Conservation (phyloP, 495 filamentous ascomycete genomes). For the Pyrenula aspistea region DNA sequence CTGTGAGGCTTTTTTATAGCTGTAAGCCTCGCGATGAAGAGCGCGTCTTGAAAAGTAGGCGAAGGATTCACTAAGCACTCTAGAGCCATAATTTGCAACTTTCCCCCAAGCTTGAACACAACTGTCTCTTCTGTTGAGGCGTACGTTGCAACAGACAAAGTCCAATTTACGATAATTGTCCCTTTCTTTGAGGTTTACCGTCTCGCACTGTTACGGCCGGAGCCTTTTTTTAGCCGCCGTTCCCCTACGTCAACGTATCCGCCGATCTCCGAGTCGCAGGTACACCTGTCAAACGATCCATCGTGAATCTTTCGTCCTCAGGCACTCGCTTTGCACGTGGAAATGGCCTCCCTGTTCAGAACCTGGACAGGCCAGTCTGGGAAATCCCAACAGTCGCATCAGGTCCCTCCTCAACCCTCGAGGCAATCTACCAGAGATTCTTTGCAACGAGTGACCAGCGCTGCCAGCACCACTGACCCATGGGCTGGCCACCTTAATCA, state of each 20-base stretch:
- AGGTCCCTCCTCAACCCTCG: conserved; percentile 25
- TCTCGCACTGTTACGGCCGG: background rate
- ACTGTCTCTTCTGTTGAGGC: too few relatives aligned
- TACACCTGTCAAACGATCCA: background rate
- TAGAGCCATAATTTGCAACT: background rate
- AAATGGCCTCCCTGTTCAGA: background rate
- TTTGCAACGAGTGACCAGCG: background rate
- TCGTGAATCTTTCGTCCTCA: background rate
- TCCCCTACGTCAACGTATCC: background rate
- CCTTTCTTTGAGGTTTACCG: too few relatives aligned
- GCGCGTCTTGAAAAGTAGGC: background rate
- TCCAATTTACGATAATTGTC: too few relatives aligned
- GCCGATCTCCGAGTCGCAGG: background rate
- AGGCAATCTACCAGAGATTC: background rate
- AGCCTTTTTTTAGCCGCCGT: background rate
- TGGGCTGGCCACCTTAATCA: conserved; percentile 60
- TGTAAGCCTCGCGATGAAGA: too few relatives aligned
- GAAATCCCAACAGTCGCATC: conserved; percentile 21
- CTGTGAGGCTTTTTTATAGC: too few relatives aligned
- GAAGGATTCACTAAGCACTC: background rate
- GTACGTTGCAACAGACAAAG: too few relatives aligned
- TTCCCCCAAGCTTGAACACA: too few relatives aligned
- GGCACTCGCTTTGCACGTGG: background rate
- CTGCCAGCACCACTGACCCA: background rate
- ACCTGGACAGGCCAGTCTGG: conserved; percentile 1